Base-by-base conservation (phyloP, 2,329 filamentous ascomycete species). In the Penicillium oxalicum region DNA sequence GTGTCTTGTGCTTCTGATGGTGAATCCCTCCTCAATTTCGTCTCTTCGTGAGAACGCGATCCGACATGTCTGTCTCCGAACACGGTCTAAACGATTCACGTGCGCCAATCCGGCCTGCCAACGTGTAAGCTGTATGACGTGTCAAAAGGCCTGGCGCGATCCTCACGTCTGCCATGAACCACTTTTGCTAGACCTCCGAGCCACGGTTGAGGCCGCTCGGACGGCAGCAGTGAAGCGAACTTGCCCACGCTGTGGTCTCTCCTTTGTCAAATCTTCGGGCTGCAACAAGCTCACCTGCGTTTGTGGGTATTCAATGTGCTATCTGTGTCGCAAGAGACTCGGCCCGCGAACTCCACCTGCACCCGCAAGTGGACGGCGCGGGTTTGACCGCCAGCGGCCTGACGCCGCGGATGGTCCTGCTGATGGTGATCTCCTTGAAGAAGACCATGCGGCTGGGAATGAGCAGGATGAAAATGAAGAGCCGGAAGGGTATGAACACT, bases 271-370 rank as follows among this genome's bases (percentile, higher is more conserved):
- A 69, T 86, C 83, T 5, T 84, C 85, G 26, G 93, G 93, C 61
- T 98, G 93, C 78, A 98, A 98, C 75, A 97, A 97, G 72, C 78
- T 98, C 36, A 91, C 89, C 5, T 97, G 93, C 65, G 84, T 90
- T 12, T 98, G 93, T 70, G 93, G 93, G 7, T 97, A 97, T 71
- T 86, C 87, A 59, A 97, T 97, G 91, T 98, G 93, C 68, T 98
- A 98, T 64, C 82, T 97, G 40, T 98, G 93, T 69, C 87, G 93
- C 36, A 85, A 85, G 58, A 84, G 88, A 18, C 61, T 74, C 1
- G 66, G 65, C 1, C 55, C 65, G 37, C 62, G 58, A 1, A 27
- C 61, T 7, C 57, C 53, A 37, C 26, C 35, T 8, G 57, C 53
- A 37, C 26, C 34, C n/a, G 33, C 48, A 5, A 34, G 25, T 44